phyloP scores from a whole-genome alignment of 345 rosid species.

The Trapa bicornis region DNA sequence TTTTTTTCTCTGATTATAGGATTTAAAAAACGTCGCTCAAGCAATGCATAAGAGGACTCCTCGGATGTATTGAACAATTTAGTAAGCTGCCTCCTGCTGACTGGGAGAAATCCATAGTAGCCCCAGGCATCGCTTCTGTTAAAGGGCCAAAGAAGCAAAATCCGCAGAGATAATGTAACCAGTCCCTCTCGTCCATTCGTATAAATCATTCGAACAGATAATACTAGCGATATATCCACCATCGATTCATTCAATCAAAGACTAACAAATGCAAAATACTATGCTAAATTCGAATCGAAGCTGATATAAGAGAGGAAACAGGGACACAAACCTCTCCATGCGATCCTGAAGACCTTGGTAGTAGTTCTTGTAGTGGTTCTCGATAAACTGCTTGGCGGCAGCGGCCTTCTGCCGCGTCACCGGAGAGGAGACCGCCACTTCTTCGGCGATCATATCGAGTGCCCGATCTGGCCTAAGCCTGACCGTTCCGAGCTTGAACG shows the following conservation, averaged over 20 bases:
- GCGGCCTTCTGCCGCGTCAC: conserved; percentile 81
- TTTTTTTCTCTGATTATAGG: background rate
- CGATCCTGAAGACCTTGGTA: conserved; percentile 94
- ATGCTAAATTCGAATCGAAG: background rate
- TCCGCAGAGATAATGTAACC: background rate
- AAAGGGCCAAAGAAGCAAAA: background rate
- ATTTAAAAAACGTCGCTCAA: background rate
- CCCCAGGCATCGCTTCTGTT: background rate
- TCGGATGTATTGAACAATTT: background rate
- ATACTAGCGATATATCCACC: background rate
- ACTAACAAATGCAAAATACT: background rate
- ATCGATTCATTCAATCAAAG: background rate
- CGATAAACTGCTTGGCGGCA: conserved; percentile 94
- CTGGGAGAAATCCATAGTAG: background rate
- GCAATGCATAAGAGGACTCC: background rate
- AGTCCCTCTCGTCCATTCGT: background rate
- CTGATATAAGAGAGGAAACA: no score
- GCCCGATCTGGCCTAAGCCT: conserved; percentile 52
- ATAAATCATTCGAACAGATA: background rate
- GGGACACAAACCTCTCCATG: conserved; percentile 49
- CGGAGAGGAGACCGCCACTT: conserved; percentile 81
- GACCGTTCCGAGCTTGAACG: conserved; percentile 56
- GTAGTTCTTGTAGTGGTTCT: conserved; percentile 91
- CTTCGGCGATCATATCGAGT: conserved; percentile 39
- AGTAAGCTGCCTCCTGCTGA: background rate